A percentile compares a stretch with the other conserved stretches of the same genome.
phyloP scores from a whole-genome alignment of 208 protist genomes.

The Trypanosoma congolense region DNA sequence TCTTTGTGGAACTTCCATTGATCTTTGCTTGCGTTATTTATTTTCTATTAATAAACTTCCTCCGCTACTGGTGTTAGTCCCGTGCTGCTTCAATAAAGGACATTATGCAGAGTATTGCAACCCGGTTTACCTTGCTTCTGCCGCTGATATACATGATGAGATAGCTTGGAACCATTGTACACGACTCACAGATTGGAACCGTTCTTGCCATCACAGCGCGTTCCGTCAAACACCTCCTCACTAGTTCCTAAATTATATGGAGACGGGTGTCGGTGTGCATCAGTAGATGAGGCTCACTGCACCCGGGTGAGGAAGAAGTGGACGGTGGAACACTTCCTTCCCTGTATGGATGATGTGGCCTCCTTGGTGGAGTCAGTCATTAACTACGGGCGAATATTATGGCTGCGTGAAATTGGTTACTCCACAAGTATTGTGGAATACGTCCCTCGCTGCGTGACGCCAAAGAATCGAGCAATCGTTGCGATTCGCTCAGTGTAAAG shows the following conservation, averaged over 20 bases:
- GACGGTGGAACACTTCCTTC: constrained; percentile 32
- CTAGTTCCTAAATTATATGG: too few species aligned
- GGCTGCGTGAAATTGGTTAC: constrained; percentile 53
- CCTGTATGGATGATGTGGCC: constrained; percentile 46
- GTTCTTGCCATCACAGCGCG: constrained; percentile 22
- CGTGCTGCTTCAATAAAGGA: constrained; percentile 75
- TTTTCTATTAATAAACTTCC: constrained; percentile 43
- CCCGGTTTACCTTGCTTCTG: constrained; percentile 29
- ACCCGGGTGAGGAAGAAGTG: constrained; percentile 19
- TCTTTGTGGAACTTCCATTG: constrained; percentile 73
- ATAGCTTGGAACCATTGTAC: constrained; percentile 32
- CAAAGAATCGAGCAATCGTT: constrained; percentile 78
- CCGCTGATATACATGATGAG: constrained; percentile 29
- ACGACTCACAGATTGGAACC: constrained; percentile 70
- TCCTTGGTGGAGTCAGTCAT: constrained; percentile 42
- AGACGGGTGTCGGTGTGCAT: too few species aligned
- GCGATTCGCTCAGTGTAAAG: constrained; percentile 30
- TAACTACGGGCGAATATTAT: constrained; percentile 61
- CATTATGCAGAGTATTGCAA: constrained; percentile 56
- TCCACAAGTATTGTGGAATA: constrained; percentile 42
- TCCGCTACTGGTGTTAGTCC: constrained; percentile 58
- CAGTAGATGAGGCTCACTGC: too few species aligned
- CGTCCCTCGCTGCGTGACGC: constrained; percentile 66
- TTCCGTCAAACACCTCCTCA: too few species aligned
- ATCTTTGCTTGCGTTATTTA: constrained; percentile 58